A percentile compares a stretch with the other conserved stretches of the same genome.
Conservation (phyloP, 257 asterid species). For the Jacaranda mimosifolia region DNA sequence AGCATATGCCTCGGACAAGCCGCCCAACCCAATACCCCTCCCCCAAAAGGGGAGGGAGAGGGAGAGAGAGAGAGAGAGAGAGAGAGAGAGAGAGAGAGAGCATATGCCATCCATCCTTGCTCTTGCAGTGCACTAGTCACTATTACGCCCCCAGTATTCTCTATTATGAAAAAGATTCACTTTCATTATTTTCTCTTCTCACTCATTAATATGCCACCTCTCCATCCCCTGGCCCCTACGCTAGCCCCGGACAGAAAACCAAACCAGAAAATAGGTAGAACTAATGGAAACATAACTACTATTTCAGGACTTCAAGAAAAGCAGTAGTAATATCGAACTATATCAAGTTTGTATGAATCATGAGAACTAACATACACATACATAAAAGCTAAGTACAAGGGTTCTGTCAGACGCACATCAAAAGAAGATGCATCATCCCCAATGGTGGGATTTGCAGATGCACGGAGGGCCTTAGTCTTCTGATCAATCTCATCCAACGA, state of each 20-base stretch:
- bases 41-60: no score
- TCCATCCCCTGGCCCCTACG: neutral
- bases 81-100: neutral
- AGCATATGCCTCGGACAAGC: neutral
- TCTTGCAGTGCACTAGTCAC: neutral
- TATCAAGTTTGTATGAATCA: constrained; percentile 12
- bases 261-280: neutral
- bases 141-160: neutral
- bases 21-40: neutral
- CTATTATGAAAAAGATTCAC: neutral
- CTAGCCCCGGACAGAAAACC: constrained; percentile 1
- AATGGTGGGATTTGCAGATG: constrained; percentile 51
- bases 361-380: constrained; percentile 30
- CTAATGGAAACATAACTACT: constrained; percentile 1
- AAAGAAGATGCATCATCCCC: constrained; percentile 66
- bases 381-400: constrained; percentile 33
- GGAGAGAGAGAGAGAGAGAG: neutral
- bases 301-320: neutral
- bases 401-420: constrained; percentile 63
- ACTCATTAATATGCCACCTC: neutral
- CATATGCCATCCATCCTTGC: no score
- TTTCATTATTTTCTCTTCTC: neutral
- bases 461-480: constrained; percentile 66
- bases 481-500: constrained; percentile 71
- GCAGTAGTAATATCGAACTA: constrained; percentile 9